phyloP scores from a whole-genome alignment of 1,139 yeast genomes.

The Ogataea hybrid region DNA sequence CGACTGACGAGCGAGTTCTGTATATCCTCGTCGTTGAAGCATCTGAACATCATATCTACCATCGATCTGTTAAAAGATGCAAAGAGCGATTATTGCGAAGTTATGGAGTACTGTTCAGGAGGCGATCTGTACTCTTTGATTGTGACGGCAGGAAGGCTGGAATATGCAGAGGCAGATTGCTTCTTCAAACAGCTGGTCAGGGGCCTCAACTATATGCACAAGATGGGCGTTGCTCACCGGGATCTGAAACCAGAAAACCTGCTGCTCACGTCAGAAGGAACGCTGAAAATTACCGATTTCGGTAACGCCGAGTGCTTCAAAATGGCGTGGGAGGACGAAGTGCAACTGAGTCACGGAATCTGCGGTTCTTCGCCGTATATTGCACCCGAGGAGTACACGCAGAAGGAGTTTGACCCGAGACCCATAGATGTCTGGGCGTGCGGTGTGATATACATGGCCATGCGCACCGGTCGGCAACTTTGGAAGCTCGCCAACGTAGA shows the following conservation, averaged over 20 bases:
- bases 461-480: conserved; percentile 92
- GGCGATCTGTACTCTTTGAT: conserved; percentile 90
- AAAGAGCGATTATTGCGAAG: conserved; percentile 91
- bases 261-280: conserved; percentile 74
- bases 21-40: conserved; percentile 77
- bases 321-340: conserved; percentile 94
- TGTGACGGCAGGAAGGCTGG: conserved; percentile 79
- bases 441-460: conserved; percentile 97
- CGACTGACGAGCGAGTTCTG: conserved; percentile 83
- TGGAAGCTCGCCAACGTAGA: conserved; percentile 85
- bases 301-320: conserved; percentile 95
- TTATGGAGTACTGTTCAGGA: conserved; percentile 95
- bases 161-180: conserved; percentile 89
- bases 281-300: conserved; percentile 87
- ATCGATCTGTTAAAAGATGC: conserved; percentile 86
- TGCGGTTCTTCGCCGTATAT: conserved; percentile 92
- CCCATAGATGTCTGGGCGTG: conserved; percentile 96
- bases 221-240: conserved; percentile 95
- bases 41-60: conserved; percentile 78
- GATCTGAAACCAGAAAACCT: conserved; percentile 95
- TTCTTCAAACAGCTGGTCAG: conserved; percentile 87
- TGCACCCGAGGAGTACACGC: conserved; percentile 90
- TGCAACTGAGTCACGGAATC: conserved; percentile 79
- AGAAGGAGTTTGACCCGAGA: conserved; percentile 79
- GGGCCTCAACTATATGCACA: conserved; percentile 95